Evolutionary conservation across 75 land plant species (phyloP), one percentile per base, ranked within the genome.

Genomic region (Chamaecyparis obtusa): DNA sequence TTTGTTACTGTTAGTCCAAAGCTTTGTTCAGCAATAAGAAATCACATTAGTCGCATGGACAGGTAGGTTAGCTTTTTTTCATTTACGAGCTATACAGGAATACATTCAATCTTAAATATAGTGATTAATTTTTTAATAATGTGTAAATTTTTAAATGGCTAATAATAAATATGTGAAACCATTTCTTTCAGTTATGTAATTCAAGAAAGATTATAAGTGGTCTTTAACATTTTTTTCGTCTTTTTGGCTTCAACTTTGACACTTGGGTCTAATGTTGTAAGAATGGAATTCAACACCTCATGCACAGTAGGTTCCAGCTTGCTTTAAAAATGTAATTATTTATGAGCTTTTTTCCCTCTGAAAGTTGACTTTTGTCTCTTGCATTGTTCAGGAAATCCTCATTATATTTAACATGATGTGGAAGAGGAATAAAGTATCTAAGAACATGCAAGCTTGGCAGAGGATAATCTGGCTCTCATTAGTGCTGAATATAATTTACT

Each of bases 1-100:
- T 90, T 95, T 85, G 87, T 95, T 14, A 95, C 97, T 37, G 93
- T 95, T 33, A 95, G 95, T 86, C 90, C 92, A 69, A 90, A 89
- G 87, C 90, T 94, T 5, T 94, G 95, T 87, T 78, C 89, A 27
- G 95, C 95, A 35, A 90, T 95, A n/a, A 95, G 88, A 82, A 88
- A 88, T 67, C 93, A 94, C 43, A 87, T 94, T 39, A 57, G 83
- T 49, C 85, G 88, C 17, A 72, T 93, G 46, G 83, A 85, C 77
- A 94, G 95, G 97, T 95, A 33, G 19, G 14, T 83, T 30, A 10
- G 6, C 79, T 21, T 46, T 17, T 79, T 19, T 39, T 71, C 33
- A 8, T 11, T 71, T 57, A 21, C 5, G 27, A 21, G 24, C 19
- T 57, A 57, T 17, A 57, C 4, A 5, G 7, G 27, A 21, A 21